Base-by-base conservation (phyloP, 805 yeast genomes). In the Pichia kluyveri region DNA sequence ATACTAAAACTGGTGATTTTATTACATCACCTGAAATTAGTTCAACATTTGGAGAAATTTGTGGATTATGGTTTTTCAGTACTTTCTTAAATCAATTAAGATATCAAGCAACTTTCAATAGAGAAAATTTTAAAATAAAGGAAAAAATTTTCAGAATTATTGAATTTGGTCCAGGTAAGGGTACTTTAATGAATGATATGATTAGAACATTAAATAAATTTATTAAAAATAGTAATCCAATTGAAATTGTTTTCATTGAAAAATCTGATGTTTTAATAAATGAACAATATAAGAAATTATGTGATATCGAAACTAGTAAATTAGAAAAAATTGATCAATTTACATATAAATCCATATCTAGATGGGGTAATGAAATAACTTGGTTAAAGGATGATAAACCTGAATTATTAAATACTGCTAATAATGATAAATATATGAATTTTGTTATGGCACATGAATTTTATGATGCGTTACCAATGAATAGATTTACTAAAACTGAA, bases 161-260 rank as follows among this genome's bases (percentile, higher is more conserved):
- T 9, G 96, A 87, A 62, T 79, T 86, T 62, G 96, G 96, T 0
- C 96, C 96, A 0, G 96, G 96, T 5, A 72, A 75, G 55, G 96
- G 96, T 1, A 84, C 95, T 0, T 66, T 87, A 54, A 80, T 85
- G 81, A 67, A 68, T 56, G 96, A 87, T 59, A 66, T 77, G 42
- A 59, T 86, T 52, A 62, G 62, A 12, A 66, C 74, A 1, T 72
- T 80, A 58, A 68, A 72, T 45, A 69, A 66, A 45, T 65, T 79
- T 40, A 50, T 62, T 17, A 51, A 57, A 43, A 48, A 60, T 8
- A 58, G 62, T 9, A 64, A 62, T 41, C 62, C 63, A 7, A 71
- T 75, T 31, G 73, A 70, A 46, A 60, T 86, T 4, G 69, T 77
- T 9, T 55, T 86, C 63, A 76, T 86, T 19, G 96, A 87, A 62